A percentile compares a stretch with the other conserved stretches of the same genome.
phyloP scores from a whole-genome alignment of 371 early-diverging fungal genomes.

The Apophysomyces ossiformis region DNA sequence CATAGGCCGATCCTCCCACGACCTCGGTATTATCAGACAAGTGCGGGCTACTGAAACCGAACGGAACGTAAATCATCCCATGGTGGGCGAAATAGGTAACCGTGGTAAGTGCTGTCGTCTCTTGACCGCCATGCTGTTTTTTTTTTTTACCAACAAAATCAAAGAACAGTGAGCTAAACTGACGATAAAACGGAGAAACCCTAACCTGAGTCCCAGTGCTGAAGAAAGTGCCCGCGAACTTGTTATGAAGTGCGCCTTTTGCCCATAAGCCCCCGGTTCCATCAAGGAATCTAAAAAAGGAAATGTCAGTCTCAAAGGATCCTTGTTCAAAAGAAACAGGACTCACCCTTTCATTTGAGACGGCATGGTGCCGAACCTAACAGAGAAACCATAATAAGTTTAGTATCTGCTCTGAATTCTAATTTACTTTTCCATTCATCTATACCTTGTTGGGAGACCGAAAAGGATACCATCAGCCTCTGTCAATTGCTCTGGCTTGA shows the following conservation, averaged over 20 bases:
- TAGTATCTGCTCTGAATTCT: neutral
- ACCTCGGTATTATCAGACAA: slow-evolving; percentile 27
- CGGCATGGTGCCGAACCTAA: slow-evolving; percentile 42
- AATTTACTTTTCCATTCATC: neutral
- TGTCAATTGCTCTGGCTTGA: slow-evolving; percentile 50
- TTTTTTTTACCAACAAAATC: neutral
- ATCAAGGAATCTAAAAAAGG: slow-evolving; percentile 54
- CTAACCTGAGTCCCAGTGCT: slow-evolving; percentile 57
- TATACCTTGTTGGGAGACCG: slow-evolving; percentile 62
- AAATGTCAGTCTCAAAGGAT: neutral
- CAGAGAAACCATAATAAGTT: neutral
- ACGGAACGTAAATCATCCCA: slow-evolving; percentile 74
- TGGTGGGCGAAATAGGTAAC: slow-evolving; percentile 72
- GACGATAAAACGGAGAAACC: neutral
- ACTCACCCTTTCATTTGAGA: slow-evolving; percentile 39
- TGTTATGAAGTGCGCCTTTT: slow-evolving; percentile 51
- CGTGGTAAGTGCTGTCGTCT: slow-evolving; percentile 65
- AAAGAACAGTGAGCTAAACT: too few species aligned
- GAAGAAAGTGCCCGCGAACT: slow-evolving; percentile 68
- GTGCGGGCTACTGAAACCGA: slow-evolving; percentile 51
- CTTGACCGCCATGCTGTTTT: slow-evolving; percentile 59
- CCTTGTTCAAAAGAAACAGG: neutral
- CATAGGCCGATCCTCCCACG: slow-evolving; percentile 60
- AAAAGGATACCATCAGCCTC: slow-evolving; percentile 75
- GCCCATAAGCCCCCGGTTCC: slow-evolving; percentile 72